These are phyloP conservation scores for Domatiomyces globalis DNA, from an alignment of 2,329 filamentous ascomycete species.

Conservation along the genomic window DNA sequence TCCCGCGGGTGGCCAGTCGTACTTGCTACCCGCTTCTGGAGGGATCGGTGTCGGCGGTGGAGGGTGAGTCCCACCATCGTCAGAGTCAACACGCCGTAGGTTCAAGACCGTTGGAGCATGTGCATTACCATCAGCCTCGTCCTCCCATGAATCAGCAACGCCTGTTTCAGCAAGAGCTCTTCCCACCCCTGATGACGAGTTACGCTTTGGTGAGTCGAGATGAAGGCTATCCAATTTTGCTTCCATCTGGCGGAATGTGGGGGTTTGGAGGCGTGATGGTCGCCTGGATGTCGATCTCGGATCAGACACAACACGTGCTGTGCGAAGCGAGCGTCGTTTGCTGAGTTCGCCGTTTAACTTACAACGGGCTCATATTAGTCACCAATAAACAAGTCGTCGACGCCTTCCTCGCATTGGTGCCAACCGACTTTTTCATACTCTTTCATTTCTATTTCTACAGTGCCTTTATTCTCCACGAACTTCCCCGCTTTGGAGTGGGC, in stretches of 20 bases:
- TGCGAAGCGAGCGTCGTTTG: neutral
- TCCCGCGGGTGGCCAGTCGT: conserved; percentile 13
- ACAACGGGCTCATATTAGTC: neutral
- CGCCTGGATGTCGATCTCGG: neutral
- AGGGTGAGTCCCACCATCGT: conserved; percentile 24
- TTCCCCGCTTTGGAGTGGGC: neutral
- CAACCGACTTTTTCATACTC: neutral
- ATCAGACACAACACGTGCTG: neutral
- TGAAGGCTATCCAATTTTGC: conserved; percentile 11
- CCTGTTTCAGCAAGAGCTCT: conserved; percentile 26
- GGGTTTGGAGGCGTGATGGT: neutral
- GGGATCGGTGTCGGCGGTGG: conserved; percentile 57
- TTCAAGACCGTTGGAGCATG: conserved; percentile 11
- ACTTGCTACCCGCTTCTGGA: conserved; percentile 22
- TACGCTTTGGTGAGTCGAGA: conserved; percentile 4
- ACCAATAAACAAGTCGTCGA: neutral
- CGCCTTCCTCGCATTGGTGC: neutral
- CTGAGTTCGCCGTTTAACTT: neutral
- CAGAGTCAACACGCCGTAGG: conserved; percentile 11
- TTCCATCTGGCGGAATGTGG: conserved; percentile 4
- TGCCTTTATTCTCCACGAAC: neutral
- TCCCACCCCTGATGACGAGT: neutral
- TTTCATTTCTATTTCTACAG: too few relatives aligned
- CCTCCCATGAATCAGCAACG: conserved; percentile 33
- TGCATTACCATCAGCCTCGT: conserved; percentile 19